Evolutionary conservation across 352 stramenopile genomes (phyloP).

Genomic region (Phytopythium boreale): DNA sequence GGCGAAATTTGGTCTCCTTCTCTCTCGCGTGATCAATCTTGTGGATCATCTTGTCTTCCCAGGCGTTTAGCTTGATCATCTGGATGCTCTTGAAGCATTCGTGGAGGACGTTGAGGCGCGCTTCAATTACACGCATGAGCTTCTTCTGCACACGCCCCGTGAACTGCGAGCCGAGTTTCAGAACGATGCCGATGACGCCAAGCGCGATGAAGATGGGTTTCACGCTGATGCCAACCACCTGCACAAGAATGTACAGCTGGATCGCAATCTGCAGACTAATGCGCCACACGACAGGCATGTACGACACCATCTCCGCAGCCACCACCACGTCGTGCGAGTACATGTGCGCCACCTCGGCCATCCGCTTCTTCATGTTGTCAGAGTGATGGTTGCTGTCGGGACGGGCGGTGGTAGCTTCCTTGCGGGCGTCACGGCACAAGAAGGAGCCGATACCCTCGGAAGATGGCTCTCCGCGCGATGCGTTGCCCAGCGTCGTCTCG

Average conservation of each 20-base stretch:
- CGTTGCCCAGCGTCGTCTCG: conserved; percentile 33
- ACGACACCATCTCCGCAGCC: conserved; percentile 18
- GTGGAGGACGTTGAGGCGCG: conserved; percentile 37
- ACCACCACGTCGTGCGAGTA: conserved; percentile 26
- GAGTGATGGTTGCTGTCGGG: conserved; percentile 12
- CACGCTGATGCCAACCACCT: conserved; percentile 31
- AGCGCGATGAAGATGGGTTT: conserved; percentile 27
- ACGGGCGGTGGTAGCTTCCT: background rate
- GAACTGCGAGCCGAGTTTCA: conserved; percentile 20
- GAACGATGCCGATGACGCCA: conserved; percentile 17
- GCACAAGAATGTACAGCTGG: conserved; percentile 34
- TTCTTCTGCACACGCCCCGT: conserved; percentile 17
- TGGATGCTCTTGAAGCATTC: conserved; percentile 51
- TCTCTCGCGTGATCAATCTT: conserved; percentile 34
- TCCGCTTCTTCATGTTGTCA: conserved; percentile 29
- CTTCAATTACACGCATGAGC: conserved; percentile 18
- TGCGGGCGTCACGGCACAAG: background rate
- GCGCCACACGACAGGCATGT: conserved; percentile 31
- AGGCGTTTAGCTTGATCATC: conserved; percentile 57
- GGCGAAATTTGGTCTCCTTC: conserved; percentile 30
- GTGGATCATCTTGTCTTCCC: conserved; percentile 48
- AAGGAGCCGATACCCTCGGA: background rate
- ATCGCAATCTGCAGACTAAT: conserved; percentile 25
- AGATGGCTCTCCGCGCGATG: background rate
- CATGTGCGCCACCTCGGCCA: conserved; percentile 31